Evolutionary conservation across 768 basidiomycete genomes (phyloP), one percentile per base, ranked within the genome.

Genomic region (Russula foetens): DNA sequence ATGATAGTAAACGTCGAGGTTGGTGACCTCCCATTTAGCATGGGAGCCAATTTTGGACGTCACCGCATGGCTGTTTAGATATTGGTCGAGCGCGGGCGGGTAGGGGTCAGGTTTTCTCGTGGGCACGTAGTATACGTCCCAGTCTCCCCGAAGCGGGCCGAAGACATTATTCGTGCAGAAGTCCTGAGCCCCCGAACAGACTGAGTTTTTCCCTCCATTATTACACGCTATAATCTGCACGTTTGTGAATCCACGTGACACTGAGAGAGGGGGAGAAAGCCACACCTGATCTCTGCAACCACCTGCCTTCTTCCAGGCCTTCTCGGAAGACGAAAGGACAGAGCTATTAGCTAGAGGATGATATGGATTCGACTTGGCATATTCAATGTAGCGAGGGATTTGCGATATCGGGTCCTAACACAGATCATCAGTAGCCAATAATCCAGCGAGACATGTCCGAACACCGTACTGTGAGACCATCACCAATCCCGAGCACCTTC

Each of bases 401-500:
- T 85, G 84, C 1, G 66, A 66, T 26, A 84, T 68, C 7, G 66
- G 72, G 69, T 68, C 71, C 69, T 81, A 56, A 29, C 48, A 15
- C 6, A 9, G 26, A 19, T 38, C 53, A n/a, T 56, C 41, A 50
- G 55, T 12, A 31, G 5, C 11, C 23, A 11, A 15, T 43, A 38
- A 19, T 3, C 4, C 21, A 29, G 21, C 14, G 35, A 14, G 33
- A 3, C 24, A 48, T 43, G 26, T 21, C 19, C 4, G 28, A 31
- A 12, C 14, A 23, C 62, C 76, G 15, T 69, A 84, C 83, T 5
- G 83, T 84, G 24, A 85, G 69, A 12, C 84, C 84, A 66, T 86
- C 76, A 19, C 85, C 84, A 23, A 86, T 74, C 19, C 82, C 85
- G n/a, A 85, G 76, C 26, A 77, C 74, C 68, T 83, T 78, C n/a